Evolutionary conservation across 2,329 filamentous ascomycete genomes (phyloP).

Genomic region (Onygenales sp.): DNA sequence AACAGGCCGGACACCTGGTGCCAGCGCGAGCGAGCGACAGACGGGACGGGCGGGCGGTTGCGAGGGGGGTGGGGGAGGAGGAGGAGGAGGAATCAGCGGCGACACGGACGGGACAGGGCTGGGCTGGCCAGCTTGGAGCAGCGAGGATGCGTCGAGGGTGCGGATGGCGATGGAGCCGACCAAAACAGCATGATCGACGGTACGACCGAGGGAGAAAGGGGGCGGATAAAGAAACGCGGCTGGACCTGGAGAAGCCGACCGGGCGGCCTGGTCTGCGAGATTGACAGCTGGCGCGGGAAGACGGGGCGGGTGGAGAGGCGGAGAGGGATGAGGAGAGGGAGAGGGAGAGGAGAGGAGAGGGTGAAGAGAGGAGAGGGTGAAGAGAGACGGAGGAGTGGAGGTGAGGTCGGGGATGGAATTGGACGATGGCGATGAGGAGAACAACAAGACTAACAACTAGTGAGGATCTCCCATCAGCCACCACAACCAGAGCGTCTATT

Average conservation of each 20-base stretch:
- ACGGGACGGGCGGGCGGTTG: background rate
- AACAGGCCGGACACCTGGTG: too few relatives aligned
- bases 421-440: background rate
- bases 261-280: conserved; percentile 8
- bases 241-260: conserved; percentile 7
- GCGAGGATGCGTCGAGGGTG: background rate
- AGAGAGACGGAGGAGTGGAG: background rate
- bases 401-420: background rate
- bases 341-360: background rate
- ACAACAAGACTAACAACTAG: too few relatives aligned
- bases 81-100: background rate
- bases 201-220: conserved; percentile 3
- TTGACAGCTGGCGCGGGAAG: conserved; percentile 3
- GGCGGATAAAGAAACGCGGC: background rate
- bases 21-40: too few relatives aligned
- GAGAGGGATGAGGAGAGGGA: background rate
- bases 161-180: conserved; percentile 3
- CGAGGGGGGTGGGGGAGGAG: background rate
- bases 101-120: background rate
- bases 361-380: conserved; percentile 2
- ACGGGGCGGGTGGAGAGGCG: background rate
- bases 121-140: conserved; percentile 3
- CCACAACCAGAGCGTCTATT: too few relatives aligned
- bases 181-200: conserved; percentile 12
- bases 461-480: too few relatives aligned